Evolutionary conservation across 1,139 yeast species (phyloP), one percentile per base, ranked within the genome.

Genomic region (Meyerozyma carpophila): DNA sequence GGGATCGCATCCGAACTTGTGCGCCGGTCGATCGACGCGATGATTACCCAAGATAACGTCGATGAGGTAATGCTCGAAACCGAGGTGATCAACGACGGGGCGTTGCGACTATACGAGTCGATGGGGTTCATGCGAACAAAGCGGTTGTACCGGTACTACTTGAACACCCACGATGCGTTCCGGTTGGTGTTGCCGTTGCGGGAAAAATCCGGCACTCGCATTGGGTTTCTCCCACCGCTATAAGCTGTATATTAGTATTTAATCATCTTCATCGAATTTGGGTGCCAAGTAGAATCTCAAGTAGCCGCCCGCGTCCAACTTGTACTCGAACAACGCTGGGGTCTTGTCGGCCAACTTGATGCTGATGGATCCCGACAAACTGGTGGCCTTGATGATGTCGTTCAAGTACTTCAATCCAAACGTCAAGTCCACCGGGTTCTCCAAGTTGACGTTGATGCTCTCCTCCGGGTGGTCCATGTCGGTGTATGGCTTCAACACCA

Each of bases 251-350:
- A 37, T 26, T 37, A 36, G 18, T 24, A 24, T 34, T 55, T 72
- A 81, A 52, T 87, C 94, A 49, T 88, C 96, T 55, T 88, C 96
- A 53, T 86, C 95, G 62, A 90, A 89, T 77, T 93, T 93, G 48
- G 98, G 98, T 56, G 98, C 98, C 68, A 93, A 79, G 79, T 87
- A 93, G 79, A 87, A 93, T 66, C 96, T 84, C 65, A 93, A 75
- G 68, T 88, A 88, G 43, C 99, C 98, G 63, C 94, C 88, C 32
- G 70, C 77, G 52, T 91, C 87, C 63, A 93, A 76, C 67, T 85
- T 86, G 72, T 85, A 93, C 70, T 91, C 98, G 59, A 93, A 89
- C 63, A 90, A 75, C 38, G 97, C 95, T 28, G 99, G 99, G 18
- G 95, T 82, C 63, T 87, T 90, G 58, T 87, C 93, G 34, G 96